These are phyloP conservation scores for Penicillium lividum DNA, from an alignment of 495 filamentous ascomycete genomes.

Conservation along the genomic window DNA sequence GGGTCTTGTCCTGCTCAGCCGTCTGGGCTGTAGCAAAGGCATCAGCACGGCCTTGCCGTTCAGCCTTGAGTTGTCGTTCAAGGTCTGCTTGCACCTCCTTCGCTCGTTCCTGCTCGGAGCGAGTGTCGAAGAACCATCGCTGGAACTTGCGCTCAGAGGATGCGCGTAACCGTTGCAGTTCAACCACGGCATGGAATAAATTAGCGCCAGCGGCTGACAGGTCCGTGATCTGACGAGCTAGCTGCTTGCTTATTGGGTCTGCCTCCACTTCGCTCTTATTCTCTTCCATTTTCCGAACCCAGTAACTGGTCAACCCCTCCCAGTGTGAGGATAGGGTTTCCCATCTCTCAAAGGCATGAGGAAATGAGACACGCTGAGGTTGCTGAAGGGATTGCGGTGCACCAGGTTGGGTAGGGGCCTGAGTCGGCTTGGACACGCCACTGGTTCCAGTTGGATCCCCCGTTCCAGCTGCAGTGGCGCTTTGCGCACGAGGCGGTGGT, in stretches of 20 bases:
- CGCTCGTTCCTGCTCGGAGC: conserved; percentile 80
- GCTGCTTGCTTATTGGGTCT: conserved; percentile 80
- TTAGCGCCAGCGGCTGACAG: conserved; percentile 95
- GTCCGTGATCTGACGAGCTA: conserved; percentile 92
- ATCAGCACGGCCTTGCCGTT: conserved; percentile 68
- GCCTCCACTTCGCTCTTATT: conserved; percentile 80
- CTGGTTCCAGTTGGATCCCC: conserved; percentile 17
- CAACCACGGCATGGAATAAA: conserved; percentile 95
- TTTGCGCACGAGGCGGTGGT: conserved; percentile 29
- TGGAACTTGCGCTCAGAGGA: conserved; percentile 97
- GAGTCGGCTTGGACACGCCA: conserved; percentile 24
- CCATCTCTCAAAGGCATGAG: conserved; percentile 97
- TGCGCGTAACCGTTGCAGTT: conserved; percentile 91
- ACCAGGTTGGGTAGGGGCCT: conserved; percentile 33
- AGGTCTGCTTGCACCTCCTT: conserved; percentile 84
- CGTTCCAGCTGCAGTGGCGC: conserved; percentile 26
- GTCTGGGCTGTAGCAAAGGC: conserved; percentile 62
- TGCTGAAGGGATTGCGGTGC: conserved; percentile 41
- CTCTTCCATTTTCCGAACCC: conserved; percentile 89
- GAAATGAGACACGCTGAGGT: conserved; percentile 61
- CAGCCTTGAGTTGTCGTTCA: conserved; percentile 68
- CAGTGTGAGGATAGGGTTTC: conserved; percentile 95
- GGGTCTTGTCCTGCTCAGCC: conserved; percentile 64
- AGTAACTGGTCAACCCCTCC: conserved; percentile 96
- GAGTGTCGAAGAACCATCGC: conserved; percentile 96